A percentile compares a stretch with the other conserved stretches of the same genome.
These are phyloP conservation scores for Limnanthes douglasii DNA, from an alignment of 345 rosid genomes.

Conservation along the genomic window DNA sequence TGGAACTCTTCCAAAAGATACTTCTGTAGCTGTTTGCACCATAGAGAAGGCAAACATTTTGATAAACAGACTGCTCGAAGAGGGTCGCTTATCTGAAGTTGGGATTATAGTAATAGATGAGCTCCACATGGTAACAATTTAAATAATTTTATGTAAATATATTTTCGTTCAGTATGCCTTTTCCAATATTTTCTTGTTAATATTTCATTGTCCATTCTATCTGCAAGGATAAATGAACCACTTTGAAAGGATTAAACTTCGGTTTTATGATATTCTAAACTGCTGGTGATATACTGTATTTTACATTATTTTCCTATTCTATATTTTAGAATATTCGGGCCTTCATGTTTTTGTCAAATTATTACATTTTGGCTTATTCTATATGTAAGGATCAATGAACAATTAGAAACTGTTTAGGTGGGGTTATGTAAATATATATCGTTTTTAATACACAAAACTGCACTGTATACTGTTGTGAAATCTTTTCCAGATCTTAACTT, in stretches of 20 bases:
- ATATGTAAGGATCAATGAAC: too few species aligned
- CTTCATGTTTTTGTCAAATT: too few species aligned
- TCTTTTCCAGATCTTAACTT: too few species aligned
- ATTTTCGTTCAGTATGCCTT: slow-evolving; percentile 8
- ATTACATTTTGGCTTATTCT: too few species aligned
- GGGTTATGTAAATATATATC: too few species aligned
- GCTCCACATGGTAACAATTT: slow-evolving; percentile 70
- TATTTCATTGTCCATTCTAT: slow-evolving; percentile 6
- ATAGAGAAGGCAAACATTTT: slow-evolving; percentile 96
- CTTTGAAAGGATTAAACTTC: slow-evolving; percentile 4
- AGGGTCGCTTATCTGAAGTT: slow-evolving; percentile 86
- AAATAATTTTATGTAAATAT: slow-evolving; percentile 5
- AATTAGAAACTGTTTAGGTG: too few species aligned
- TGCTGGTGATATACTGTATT: too few species aligned
- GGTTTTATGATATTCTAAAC: too few species aligned
- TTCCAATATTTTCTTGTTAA: slow-evolving; percentile 5
- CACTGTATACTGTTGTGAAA: too few species aligned
- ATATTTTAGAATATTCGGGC: too few species aligned
- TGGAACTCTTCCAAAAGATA: slow-evolving; percentile 91
- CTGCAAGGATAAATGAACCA: slow-evolving; percentile 1
- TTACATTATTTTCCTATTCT: too few species aligned
- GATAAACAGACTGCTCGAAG: slow-evolving; percentile 81
- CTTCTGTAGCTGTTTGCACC: slow-evolving; percentile 95
- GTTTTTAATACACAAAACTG: too few species aligned
- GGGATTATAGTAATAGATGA: slow-evolving; percentile 97